Percentiles rank a stretch among this genome's conserved stretches.
These are phyloP conservation scores for Rasamsonia emersonii DNA, from an alignment of 2,329 filamentous ascomycete genomes.

Conservation along the genomic window DNA sequence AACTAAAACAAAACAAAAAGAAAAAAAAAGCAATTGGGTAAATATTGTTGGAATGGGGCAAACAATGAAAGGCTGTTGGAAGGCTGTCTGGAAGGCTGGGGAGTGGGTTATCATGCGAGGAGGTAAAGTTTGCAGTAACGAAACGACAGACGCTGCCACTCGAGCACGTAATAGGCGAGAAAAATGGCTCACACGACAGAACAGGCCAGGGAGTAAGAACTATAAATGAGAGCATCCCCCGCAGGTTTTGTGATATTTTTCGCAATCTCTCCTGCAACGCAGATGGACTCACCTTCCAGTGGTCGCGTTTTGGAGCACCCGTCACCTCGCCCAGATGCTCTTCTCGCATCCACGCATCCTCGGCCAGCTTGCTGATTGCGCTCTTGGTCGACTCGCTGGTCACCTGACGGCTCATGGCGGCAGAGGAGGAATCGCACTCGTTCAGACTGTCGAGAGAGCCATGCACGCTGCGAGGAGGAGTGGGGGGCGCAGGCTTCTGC, in stretches of 20 bases:
- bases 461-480: constrained; percentile 46
- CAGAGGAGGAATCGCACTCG: constrained; percentile 25
- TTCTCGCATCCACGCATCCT: constrained; percentile 45
- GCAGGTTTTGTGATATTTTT: neutral
- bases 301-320: constrained; percentile 52
- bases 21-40: constrained; percentile 1
- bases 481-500: constrained; percentile 34
- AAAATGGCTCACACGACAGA: constrained; percentile 8
- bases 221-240: constrained; percentile 1
- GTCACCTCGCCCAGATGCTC: constrained; percentile 48
- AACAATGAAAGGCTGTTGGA: too few species aligned
- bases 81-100: too few species aligned
- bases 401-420: constrained; percentile 28
- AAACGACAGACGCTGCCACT: neutral
- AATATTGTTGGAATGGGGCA: too few species aligned
- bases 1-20: too few species aligned
- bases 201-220: constrained; percentile 1
- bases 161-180: constrained; percentile 10
- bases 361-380: constrained; percentile 39
- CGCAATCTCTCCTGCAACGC: neutral
- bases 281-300: constrained; percentile 53
- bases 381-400: constrained; percentile 34
- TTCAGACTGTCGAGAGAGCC: constrained; percentile 44
- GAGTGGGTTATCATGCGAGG: too few species aligned
- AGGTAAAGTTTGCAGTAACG: neutral